Base-by-base conservation (phyloP, 331 rosid species). In the Prunus yedoensis region DNA sequence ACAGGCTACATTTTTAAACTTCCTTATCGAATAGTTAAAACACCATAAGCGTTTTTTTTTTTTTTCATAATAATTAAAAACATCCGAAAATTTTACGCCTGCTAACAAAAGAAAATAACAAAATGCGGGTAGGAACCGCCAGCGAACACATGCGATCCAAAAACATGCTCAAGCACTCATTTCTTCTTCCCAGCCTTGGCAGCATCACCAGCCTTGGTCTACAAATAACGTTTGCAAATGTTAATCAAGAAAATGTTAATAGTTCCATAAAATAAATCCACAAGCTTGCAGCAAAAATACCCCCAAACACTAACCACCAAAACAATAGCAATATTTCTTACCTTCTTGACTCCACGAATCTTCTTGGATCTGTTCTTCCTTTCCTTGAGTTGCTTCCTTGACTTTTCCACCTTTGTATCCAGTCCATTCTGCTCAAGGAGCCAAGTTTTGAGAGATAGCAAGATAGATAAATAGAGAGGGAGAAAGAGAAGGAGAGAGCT, bases 271-370 rank as follows among this genome's bases (percentile, higher is more conserved):
- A 18, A 53, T 7, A 16, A 35, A 38, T 10, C 10, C 49, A 20
- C 17, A 11, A 16, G 10, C 50, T 51, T 28, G 20, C 6, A 20
- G 14, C 1, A 3, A 4, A 6, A 38, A 38, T 6, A 38, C 43
- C 9, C 43, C 43, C 73, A 9, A 68, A 11, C 45, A 41, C 70
- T 1, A 66, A 66, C 51, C 12, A 63, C 25, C 28, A 10, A 58
- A 30, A 76, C 43, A 50, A 59, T 5, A 17, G 7, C 17, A 62
- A 53, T 18, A 16, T 9, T 38, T 16, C 72, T 71, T 80, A 94
- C 98, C 92, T 94, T 94, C 90, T 94, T 94, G 2, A 91, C 97
- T 30, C 97, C 98, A 3, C 97, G 97, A 67, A 94, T 91, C 84
- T 91, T 94, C 91, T 83, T 88, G 0, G 98, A 88, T 63, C 98